Evolutionary conservation across 176 grass and related monocot species (phyloP).

Genomic region (Olyra latifolia): DNA sequence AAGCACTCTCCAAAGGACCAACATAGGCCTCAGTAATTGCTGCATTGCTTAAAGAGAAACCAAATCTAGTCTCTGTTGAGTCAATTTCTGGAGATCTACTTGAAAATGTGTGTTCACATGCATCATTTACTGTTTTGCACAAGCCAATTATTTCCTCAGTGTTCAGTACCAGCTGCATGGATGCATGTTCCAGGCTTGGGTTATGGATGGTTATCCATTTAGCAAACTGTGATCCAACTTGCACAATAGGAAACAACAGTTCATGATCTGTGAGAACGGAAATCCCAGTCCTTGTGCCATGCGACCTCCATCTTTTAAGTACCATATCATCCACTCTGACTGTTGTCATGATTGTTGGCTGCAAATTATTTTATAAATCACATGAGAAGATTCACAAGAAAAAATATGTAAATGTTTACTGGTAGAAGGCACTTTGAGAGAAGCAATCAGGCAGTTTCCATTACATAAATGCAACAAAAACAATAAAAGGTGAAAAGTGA

Average conservation of each 20-base stretch:
- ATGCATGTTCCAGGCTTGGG: conserved; percentile 54
- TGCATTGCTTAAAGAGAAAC: conserved; percentile 74
- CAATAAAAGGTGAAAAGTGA: not conserved
- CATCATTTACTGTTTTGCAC: conserved; percentile 74
- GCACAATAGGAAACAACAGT: conserved; percentile 73
- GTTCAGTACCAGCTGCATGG: conserved; percentile 80
- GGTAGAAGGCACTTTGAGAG: conserved; percentile 1
- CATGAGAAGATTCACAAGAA: conserved; percentile 29
- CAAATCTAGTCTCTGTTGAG: conserved; percentile 72
- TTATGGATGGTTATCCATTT: conserved; percentile 77
- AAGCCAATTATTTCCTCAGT: conserved; percentile 71
- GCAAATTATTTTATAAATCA: conserved; percentile 36
- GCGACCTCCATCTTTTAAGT: conserved; percentile 77
- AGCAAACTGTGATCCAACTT: conserved; percentile 78
- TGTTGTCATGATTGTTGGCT: conserved; percentile 39
- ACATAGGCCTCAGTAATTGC: conserved; percentile 64
- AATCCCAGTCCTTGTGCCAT: conserved; percentile 52
- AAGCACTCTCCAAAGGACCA: conserved; percentile 58
- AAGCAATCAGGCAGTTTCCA: conserved; percentile 15
- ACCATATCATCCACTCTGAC: conserved; percentile 63
- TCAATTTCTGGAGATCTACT: conserved; percentile 77
- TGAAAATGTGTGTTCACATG: conserved; percentile 64
- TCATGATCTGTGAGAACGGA: conserved; percentile 69
- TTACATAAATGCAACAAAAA: not conserved
- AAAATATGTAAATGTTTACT: conserved; percentile 6